Evolutionary conservation across 805 yeast species (phyloP).

Genomic region (Wickerhamiella spandovensis): DNA sequence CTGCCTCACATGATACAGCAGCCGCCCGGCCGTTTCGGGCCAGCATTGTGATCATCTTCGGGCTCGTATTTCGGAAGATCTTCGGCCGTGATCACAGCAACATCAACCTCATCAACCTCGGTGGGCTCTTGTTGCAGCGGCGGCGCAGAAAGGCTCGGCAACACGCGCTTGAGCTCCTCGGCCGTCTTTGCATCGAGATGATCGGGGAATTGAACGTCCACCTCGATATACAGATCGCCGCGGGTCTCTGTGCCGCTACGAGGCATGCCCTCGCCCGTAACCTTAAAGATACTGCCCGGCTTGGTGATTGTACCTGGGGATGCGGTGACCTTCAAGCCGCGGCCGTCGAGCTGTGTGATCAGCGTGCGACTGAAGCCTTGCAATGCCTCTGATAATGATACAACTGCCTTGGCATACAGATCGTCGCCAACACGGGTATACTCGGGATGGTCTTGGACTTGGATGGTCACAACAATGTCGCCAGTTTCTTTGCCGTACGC

Average conservation of each 20-base stretch:
- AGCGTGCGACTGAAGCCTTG: constrained; percentile 61
- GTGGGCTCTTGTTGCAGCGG: neutral
- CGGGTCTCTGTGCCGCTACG: constrained; percentile 4
- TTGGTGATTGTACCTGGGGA: constrained; percentile 60
- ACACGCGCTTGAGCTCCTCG: constrained; percentile 8
- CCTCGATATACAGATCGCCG: constrained; percentile 15
- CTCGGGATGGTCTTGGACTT: constrained; percentile 33
- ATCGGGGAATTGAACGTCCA: constrained; percentile 15
- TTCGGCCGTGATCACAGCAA: neutral
- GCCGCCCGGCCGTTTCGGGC: neutral
- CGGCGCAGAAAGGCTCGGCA: constrained; percentile 2
- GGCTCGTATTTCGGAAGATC: constrained; percentile 1
- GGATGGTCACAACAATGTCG: constrained; percentile 54
- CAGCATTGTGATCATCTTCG: neutral
- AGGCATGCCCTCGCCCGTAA: constrained; percentile 16
- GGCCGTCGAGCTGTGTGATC: constrained; percentile 65
- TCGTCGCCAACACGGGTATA: constrained; percentile 53
- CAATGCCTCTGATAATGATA: constrained; percentile 70
- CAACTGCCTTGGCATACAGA: constrained; percentile 42
- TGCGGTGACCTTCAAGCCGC: constrained; percentile 49
- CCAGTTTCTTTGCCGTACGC: constrained; percentile 61
- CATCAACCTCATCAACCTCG: constrained; percentile 4
- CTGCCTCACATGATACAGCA: neutral
- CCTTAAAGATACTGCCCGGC: constrained; percentile 13
- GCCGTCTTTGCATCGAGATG: constrained; percentile 7